Evolutionary conservation across 495 filamentous ascomycete species (phyloP).

Genomic region (Podospora conica): DNA sequence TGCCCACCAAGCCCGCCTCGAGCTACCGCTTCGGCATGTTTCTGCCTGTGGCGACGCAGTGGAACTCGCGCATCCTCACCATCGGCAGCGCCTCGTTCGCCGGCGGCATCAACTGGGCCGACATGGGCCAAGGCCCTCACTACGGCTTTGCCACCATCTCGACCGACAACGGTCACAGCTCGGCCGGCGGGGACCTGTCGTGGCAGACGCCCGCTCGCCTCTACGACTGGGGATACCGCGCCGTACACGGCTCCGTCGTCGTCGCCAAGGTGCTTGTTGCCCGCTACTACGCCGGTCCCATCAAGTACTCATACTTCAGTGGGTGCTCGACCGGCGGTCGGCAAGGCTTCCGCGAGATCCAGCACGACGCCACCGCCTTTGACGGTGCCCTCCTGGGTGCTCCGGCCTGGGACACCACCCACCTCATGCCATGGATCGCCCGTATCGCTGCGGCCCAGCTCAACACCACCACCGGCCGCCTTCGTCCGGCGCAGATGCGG

Average conservation of each 20-base stretch:
- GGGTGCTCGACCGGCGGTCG: slow-evolving; percentile 56
- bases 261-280: slow-evolving; percentile 38
- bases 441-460: slow-evolving; percentile 36
- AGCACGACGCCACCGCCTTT: slow-evolving; percentile 51
- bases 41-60: slow-evolving; percentile 36
- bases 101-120: slow-evolving; percentile 44
- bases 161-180: slow-evolving; percentile 53
- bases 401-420: slow-evolving; percentile 38
- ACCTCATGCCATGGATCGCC: slow-evolving; percentile 46
- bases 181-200: slow-evolving; percentile 32
- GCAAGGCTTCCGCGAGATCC: slow-evolving; percentile 49
- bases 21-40: slow-evolving; percentile 47
- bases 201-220: slow-evolving; percentile 43
- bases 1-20: slow-evolving; percentile 33
- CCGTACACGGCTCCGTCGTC: slow-evolving; percentile 45
- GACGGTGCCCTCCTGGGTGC: slow-evolving; percentile 55
- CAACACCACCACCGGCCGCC: slow-evolving; percentile 40
- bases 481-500: slow-evolving; percentile 45
- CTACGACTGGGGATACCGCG: slow-evolving; percentile 45
- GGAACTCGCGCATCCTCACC: slow-evolving; percentile 38
- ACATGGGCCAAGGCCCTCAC: slow-evolving; percentile 30
- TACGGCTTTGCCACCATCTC: slow-evolving; percentile 48
- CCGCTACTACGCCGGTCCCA: slow-evolving; percentile 38
- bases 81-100: slow-evolving; percentile 43
- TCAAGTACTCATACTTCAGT: slow-evolving; percentile 48